Conservation (phyloP, 177 flowering plant genomes). For the Vitis hybrid region DNA sequence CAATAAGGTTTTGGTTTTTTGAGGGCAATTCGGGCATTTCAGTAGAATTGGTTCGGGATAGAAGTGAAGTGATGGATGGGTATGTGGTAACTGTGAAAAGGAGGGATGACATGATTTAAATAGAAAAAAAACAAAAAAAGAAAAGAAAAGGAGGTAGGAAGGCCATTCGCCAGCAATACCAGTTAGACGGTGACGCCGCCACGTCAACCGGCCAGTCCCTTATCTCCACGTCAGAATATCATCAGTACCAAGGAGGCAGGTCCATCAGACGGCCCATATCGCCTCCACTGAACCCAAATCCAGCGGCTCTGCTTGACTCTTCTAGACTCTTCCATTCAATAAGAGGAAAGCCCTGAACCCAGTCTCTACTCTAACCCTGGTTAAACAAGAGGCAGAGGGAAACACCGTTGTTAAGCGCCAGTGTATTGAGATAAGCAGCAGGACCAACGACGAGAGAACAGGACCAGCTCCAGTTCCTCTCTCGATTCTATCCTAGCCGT, state of each 20-base stretch:
- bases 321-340: slow-evolving; percentile 43
- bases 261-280: slow-evolving; percentile 25
- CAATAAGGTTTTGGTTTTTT: too few species aligned
- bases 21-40: not conserved
- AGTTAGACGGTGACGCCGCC: slow-evolving; percentile 21
- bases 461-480: too few species aligned
- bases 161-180: slow-evolving; percentile 7
- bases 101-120: too few species aligned
- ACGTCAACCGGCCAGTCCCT: slow-evolving; percentile 37
- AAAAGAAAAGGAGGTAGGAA: too few species aligned
- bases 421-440: too few species aligned
- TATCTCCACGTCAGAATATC: slow-evolving; percentile 44
- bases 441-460: too few species aligned
- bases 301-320: slow-evolving; percentile 28
- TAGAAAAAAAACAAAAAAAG: too few species aligned
- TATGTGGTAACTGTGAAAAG: too few species aligned
- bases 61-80: too few species aligned
- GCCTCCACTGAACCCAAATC: not conserved
- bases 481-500: not conserved
- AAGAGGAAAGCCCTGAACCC: not conserved
- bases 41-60: too few species aligned
- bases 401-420: too few species aligned
- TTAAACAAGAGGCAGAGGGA: slow-evolving; percentile 9
- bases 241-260: not conserved
- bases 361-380: slow-evolving; percentile 30